Percentiles rank a stretch among this genome's conserved stretches.
Conservation (phyloP, 164 flowering plant species). For the Chimonanthus praecox region DNA sequence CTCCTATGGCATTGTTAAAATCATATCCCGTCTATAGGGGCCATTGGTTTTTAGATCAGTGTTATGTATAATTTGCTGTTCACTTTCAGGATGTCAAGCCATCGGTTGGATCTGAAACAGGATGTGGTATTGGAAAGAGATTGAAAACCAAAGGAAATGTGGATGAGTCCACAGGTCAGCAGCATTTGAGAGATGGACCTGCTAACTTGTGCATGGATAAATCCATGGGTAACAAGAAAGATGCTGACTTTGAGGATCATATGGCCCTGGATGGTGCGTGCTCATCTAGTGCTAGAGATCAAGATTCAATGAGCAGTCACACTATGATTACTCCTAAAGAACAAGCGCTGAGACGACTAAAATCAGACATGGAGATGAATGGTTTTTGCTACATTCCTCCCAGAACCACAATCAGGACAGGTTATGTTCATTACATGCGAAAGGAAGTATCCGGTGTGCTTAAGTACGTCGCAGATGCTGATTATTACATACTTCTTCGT, state of each 20-base stretch:
- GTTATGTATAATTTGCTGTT: not conserved
- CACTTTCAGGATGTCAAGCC: slow-evolving; percentile 19
- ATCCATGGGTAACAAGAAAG: not conserved
- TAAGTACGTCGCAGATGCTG: slow-evolving; percentile 68
- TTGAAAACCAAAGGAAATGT: slow-evolving; percentile 12
- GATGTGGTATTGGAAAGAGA: slow-evolving; percentile 20
- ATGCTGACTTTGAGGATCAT: not conserved
- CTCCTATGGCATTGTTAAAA: too few relatives aligned
- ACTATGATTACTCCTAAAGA: slow-evolving; percentile 11
- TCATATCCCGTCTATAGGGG: too few relatives aligned
- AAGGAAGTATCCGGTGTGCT: slow-evolving; percentile 12
- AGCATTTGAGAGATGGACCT: slow-evolving; percentile 3
- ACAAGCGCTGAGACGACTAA: slow-evolving; percentile 41
- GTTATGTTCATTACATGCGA: slow-evolving; percentile 53
- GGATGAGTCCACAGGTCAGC: slow-evolving; percentile 1
- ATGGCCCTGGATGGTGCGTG: not conserved
- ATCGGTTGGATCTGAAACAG: slow-evolving; percentile 12
- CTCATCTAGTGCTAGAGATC: slow-evolving; percentile 2
- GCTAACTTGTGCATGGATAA: not conserved
- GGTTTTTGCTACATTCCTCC: slow-evolving; percentile 66
- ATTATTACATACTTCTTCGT: slow-evolving; percentile 82
- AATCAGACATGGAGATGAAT: slow-evolving; percentile 72
- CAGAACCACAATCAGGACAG: slow-evolving; percentile 41
- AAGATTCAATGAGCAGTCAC: not conserved
- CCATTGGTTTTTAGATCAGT: too few relatives aligned